These are phyloP conservation scores for Aspergillus sp. DNA, from an alignment of 2,329 filamentous ascomycete genomes.

Conservation along the genomic window DNA sequence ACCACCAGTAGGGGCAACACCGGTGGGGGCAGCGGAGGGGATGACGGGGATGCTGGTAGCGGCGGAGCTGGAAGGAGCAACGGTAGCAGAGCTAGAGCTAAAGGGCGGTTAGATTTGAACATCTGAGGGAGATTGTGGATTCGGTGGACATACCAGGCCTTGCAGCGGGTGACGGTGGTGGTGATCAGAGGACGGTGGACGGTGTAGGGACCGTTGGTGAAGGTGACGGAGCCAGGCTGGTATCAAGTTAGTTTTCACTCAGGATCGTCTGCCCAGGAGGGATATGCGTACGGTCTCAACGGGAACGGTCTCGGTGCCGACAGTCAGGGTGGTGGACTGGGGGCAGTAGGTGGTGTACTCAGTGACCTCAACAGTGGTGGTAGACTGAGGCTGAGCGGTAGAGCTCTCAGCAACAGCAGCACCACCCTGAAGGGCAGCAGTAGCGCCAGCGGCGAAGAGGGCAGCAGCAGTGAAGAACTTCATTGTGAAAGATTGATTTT, in stretches of 20 bases:
- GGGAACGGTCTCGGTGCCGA: constrained; percentile 67
- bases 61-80: constrained; percentile 10
- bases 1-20: constrained; percentile 5
- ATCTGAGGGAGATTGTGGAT: background rate
- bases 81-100: constrained; percentile 21
- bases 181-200: constrained; percentile 54
- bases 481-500: constrained; percentile 42
- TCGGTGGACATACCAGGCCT: constrained; percentile 36
- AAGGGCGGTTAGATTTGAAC: constrained; percentile 15
- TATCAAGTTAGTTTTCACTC: background rate
- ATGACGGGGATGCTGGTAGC: constrained; percentile 16
- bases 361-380: constrained; percentile 65
- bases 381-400: constrained; percentile 9
- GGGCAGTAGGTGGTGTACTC: constrained; percentile 73
- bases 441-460: constrained; percentile 39
- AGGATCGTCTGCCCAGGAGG: too few relatives aligned
- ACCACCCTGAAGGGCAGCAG: constrained; percentile 23
- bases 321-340: constrained; percentile 61
- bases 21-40: constrained; percentile 11
- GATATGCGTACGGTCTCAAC: constrained; percentile 57
- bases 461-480: constrained; percentile 47
- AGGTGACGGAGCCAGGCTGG: constrained; percentile 67
- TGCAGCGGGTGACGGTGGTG: constrained; percentile 52
- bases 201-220: constrained; percentile 71
- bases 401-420: background rate